phyloP scores from a whole-genome alignment of 176 grass and related monocot species.

The Lolium rigidum region DNA sequence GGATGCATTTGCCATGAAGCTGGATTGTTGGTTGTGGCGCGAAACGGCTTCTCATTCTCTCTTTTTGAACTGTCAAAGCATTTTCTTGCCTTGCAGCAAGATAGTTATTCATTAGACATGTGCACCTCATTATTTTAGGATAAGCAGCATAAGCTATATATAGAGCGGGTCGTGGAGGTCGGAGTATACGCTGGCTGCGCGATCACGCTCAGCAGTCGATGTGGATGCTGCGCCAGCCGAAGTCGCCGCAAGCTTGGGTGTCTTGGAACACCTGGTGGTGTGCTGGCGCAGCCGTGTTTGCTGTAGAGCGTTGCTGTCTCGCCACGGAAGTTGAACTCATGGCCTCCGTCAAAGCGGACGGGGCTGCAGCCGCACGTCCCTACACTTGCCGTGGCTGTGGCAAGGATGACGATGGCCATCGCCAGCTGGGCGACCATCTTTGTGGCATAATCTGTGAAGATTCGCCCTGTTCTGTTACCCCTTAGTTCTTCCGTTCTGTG shows the following conservation, averaged over 20 bases:
- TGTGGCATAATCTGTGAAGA: no score
- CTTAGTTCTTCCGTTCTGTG: no score
- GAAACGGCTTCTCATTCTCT: neutral
- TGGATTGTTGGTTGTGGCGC: neutral
- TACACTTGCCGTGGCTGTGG: neutral
- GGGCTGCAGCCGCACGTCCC: slow-evolving; percentile 38
- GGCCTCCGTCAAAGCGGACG: slow-evolving; percentile 7
- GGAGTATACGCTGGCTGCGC: no score
- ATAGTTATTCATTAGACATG: no score
- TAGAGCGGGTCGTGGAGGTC: neutral
- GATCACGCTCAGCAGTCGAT: slow-evolving; percentile 21
- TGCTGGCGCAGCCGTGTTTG: slow-evolving; percentile 2
- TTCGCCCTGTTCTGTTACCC: no score
- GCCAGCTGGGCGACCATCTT: neutral
- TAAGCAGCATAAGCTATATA: neutral
- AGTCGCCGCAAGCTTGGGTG: slow-evolving; percentile 37
- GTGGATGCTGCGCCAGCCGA: slow-evolving; percentile 44
- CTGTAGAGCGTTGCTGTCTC: slow-evolving; percentile 40
- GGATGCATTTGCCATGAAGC: neutral
- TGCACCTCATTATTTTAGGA: no score
- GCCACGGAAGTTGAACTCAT: slow-evolving; percentile 48
- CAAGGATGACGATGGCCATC: neutral
- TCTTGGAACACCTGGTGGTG: slow-evolving; percentile 43
- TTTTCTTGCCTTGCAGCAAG: no score
- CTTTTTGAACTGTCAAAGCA: no score